These are phyloP conservation scores for Cicer yamashitae DNA, from an alignment of 306 rosid genomes.

Conservation along the genomic window DNA sequence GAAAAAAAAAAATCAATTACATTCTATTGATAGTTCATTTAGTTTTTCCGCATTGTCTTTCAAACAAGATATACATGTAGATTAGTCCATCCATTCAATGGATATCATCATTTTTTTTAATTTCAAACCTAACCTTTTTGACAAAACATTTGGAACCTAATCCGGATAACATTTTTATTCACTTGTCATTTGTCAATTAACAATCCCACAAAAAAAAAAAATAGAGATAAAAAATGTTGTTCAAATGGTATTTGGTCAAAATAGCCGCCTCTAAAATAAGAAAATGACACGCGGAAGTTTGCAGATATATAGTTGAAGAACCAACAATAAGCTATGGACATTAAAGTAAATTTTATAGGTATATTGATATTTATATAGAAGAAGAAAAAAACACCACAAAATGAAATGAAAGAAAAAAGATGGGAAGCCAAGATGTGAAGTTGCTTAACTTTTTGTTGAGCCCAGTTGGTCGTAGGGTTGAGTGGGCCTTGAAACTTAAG, in stretches of 20 bases:
- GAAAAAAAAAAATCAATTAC: no score
- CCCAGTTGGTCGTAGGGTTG: constrained; percentile 46
- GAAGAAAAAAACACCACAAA: not conserved
- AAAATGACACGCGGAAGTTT: not conserved
- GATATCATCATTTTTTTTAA: not conserved
- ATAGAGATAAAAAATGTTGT: not conserved
- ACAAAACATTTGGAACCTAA: not conserved
- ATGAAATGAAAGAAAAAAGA: not conserved
- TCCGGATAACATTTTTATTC: not conserved
- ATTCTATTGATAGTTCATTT: no score
- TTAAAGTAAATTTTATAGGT: no score
- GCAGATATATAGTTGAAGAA: not conserved
- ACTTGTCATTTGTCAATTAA: not conserved
- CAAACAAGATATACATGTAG: not conserved
- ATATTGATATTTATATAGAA: not conserved
- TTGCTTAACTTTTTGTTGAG: constrained; percentile 42
- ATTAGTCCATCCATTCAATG: not conserved
- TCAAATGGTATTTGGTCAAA: constrained; percentile 29
- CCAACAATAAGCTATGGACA: not conserved
- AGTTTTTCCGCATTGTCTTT: no score
- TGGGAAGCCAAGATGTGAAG: constrained; percentile 48
- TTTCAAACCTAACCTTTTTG: no score
- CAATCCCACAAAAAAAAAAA: not conserved
- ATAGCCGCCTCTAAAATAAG: constrained; percentile 10
- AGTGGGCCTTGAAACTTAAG: constrained; percentile 45